Evolutionary conservation across 257 asterid species (phyloP).

Genomic region (Cordia subcordata): DNA sequence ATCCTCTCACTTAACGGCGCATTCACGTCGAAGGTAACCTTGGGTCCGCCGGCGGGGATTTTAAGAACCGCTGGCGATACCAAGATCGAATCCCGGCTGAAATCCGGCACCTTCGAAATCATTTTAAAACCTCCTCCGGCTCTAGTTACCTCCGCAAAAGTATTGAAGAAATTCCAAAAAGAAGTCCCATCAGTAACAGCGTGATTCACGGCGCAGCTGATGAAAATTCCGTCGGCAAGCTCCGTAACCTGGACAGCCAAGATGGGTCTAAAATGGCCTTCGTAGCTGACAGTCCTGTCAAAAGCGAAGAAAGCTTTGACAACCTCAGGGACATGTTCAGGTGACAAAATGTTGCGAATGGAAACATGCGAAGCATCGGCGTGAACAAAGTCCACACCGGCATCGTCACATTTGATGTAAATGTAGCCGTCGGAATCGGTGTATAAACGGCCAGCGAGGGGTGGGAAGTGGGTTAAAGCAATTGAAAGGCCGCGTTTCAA

Average conservation of each 20-base stretch:
- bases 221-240: conserved; percentile 22
- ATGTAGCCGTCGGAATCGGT: conserved; percentile 4
- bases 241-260: conserved; percentile 23
- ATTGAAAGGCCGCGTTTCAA: conserved; percentile 15
- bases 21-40: conserved; percentile 9
- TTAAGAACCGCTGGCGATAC: conserved; percentile 13
- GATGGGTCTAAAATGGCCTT: conserved; percentile 18
- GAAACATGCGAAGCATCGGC: conserved; percentile 13
- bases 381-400: conserved; percentile 19
- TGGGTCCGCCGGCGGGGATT: conserved; percentile 14
- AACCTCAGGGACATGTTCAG: conserved; percentile 7
- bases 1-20: conserved; percentile 20
- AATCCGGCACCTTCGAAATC: conserved; percentile 11
- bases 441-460: conserved; percentile 11
- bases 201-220: conserved; percentile 25
- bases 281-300: conserved; percentile 14
- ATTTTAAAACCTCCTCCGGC: neutral
- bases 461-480: conserved; percentile 19
- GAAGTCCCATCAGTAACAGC: conserved; percentile 23
- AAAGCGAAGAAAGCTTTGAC: conserved; percentile 21
- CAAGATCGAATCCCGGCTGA: conserved; percentile 17
- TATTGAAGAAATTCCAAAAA: conserved; percentile 20
- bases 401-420: conserved; percentile 13
- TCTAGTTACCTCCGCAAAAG: conserved; percentile 15
- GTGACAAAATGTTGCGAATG: conserved; percentile 5